These are phyloP conservation scores for Globisporangium yorkense DNA, from an alignment of 352 stramenopile genomes.

Conservation along the genomic window DNA sequence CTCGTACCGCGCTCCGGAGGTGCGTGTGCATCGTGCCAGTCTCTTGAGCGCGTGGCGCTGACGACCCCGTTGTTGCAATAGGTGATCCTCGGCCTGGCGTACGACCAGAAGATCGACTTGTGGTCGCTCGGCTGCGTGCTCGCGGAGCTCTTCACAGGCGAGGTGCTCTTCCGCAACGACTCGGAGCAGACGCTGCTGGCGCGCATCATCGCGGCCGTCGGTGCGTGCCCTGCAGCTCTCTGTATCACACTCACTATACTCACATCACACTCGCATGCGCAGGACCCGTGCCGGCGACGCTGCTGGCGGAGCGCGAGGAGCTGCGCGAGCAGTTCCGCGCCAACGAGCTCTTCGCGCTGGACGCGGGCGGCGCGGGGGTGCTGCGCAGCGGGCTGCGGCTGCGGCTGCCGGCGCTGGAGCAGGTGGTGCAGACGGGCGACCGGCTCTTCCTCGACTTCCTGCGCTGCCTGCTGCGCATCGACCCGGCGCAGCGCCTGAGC, in stretches of 20 bases:
- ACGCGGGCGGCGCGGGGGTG: slow-evolving; percentile 43
- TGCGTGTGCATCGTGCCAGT: slow-evolving; percentile 45
- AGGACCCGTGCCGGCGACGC: slow-evolving; percentile 60
- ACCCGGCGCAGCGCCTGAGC: slow-evolving; percentile 46
- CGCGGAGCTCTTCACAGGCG: slow-evolving; percentile 84
- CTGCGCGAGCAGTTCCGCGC: slow-evolving; percentile 49
- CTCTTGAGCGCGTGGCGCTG: background rate
- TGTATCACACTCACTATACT: background rate
- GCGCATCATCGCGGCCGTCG: slow-evolving; percentile 80
- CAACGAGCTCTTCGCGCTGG: slow-evolving; percentile 48
- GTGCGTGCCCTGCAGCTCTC: slow-evolving; percentile 17
- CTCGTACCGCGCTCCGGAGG: slow-evolving; percentile 96
- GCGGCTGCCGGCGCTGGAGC: slow-evolving; percentile 40
- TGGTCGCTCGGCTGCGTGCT: slow-evolving; percentile 89
- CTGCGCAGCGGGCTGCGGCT: slow-evolving; percentile 23
- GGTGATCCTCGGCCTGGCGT: slow-evolving; percentile 95
- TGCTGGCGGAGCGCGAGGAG: slow-evolving; percentile 47
- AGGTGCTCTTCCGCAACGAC: slow-evolving; percentile 86
- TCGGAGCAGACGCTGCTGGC: slow-evolving; percentile 90
- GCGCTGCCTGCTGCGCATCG: slow-evolving; percentile 55
- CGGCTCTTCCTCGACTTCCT: slow-evolving; percentile 64
- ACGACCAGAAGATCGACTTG: slow-evolving; percentile 84
- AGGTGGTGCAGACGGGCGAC: slow-evolving; percentile 52
- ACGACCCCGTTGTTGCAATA: slow-evolving; percentile 6
- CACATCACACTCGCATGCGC: no score